Evolutionary conservation across 1,139 yeast species (phyloP).

Genomic region (Chernovozyma aurita): DNA sequence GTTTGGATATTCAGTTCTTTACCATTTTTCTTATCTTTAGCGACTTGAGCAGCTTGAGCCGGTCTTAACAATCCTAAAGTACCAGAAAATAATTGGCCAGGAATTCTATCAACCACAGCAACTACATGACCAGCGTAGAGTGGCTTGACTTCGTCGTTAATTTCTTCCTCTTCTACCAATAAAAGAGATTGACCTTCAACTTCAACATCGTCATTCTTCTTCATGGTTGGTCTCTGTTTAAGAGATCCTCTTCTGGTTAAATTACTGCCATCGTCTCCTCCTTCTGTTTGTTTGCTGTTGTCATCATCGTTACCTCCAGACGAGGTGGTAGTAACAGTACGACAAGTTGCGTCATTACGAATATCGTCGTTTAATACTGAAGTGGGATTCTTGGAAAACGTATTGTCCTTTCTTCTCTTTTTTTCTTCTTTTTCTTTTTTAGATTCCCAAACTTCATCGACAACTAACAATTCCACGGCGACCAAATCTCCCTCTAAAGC

Average conservation of each 20-base stretch:
- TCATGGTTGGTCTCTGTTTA: constrained; percentile 96
- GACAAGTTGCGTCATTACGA: constrained; percentile 62
- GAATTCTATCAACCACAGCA: constrained; percentile 94
- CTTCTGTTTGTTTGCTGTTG: constrained; percentile 17
- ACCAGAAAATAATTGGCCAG: constrained; percentile 93
- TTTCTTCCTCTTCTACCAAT: constrained; percentile 91
- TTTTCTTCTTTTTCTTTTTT: constrained; percentile 96
- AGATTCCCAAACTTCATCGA: constrained; percentile 96
- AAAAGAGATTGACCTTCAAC: constrained; percentile 95
- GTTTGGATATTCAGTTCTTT: constrained; percentile 45
- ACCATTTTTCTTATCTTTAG: constrained; percentile 61
- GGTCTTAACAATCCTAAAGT: constrained; percentile 92
- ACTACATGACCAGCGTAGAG: constrained; percentile 97
- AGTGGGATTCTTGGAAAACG: constrained; percentile 28
- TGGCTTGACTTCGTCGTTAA: constrained; percentile 89
- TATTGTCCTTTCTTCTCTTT: constrained; percentile 81
- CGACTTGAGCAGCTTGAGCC: constrained; percentile 89
- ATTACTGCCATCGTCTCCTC: constrained; percentile 25
- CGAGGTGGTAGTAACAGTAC: constrained; percentile 29
- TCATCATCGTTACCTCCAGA: constrained; percentile 15
- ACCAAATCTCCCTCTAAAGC: constrained; percentile 96
- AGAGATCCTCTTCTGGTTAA: constrained; percentile 85
- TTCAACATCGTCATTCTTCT: constrained; percentile 96
- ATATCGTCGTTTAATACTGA: constrained; percentile 55
- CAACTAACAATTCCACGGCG: constrained; percentile 89